Evolutionary conservation across 2,329 filamentous ascomycete genomes (phyloP).

Genomic region (Sphaerostilbella broomeana): DNA sequence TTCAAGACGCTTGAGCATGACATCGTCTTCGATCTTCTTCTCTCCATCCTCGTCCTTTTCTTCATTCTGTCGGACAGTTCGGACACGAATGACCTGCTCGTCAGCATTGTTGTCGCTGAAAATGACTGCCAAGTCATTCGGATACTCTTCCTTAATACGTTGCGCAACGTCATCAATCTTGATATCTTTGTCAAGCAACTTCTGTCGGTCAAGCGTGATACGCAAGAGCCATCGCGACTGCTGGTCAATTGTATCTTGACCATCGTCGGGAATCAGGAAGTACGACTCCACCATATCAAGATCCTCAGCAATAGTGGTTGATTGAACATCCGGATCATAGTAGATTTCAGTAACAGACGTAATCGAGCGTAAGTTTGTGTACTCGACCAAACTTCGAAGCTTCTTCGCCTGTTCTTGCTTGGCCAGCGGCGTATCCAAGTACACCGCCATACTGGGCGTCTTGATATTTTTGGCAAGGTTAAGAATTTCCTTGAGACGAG

Average conservation of each 20-base stretch:
- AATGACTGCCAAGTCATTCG: conserved; percentile 79
- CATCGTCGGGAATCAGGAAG: conserved; percentile 85
- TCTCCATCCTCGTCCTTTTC: conserved; percentile 64
- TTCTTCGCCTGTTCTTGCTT: conserved; percentile 77
- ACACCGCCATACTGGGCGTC: conserved; percentile 94
- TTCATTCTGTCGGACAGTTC: conserved; percentile 64
- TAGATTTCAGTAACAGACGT: conserved; percentile 92
- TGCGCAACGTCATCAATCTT: conserved; percentile 85
- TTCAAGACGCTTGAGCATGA: conserved; percentile 87
- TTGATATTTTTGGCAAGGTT: conserved; percentile 98
- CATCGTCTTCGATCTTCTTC: conserved; percentile 69
- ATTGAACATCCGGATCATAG: conserved; percentile 86
- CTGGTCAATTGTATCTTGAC: conserved; percentile 51
- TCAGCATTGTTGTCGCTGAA: conserved; percentile 98
- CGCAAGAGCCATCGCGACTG: conserved; percentile 95
- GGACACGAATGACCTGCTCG: conserved; percentile 87
- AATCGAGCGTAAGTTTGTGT: conserved; percentile 87
- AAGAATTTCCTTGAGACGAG: conserved; percentile 97
- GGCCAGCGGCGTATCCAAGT: conserved; percentile 58
- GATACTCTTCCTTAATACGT: conserved; percentile 84
- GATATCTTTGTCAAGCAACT: conserved; percentile 90
- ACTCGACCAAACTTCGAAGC: conserved; percentile 84
- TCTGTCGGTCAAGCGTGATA: conserved; percentile 86
- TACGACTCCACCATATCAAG: conserved; percentile 93
- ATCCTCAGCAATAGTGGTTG: conserved; percentile 82